Conservation (phyloP, 2,329 filamentous ascomycete genomes). For the Diplodia scrobiculata region DNA sequence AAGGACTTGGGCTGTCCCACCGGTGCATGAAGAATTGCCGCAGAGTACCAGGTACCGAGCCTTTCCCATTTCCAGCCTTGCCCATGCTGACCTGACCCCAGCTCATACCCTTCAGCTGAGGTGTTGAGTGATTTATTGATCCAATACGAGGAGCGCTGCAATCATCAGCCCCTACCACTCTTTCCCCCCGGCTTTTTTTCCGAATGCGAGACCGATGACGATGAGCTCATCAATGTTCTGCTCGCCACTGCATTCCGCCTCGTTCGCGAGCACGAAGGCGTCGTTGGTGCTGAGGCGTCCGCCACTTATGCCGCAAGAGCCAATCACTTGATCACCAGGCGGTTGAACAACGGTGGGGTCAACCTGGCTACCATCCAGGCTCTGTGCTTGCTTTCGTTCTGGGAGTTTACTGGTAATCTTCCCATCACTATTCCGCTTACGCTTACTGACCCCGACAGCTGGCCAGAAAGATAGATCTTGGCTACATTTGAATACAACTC, state of each 20-base stretch:
- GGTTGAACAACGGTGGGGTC: background rate
- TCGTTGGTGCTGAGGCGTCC: background rate
- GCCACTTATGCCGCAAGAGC: background rate
- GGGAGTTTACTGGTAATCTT: slow-evolving; percentile 6
- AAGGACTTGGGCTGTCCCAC: background rate
- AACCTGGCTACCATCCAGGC: slow-evolving; percentile 4
- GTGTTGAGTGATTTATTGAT: background rate
- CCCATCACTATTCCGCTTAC: background rate
- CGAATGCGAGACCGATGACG: background rate
- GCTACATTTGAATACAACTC: background rate
- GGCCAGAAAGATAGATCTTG: slow-evolving; percentile 7
- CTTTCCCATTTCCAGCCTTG: background rate
- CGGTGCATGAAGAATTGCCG: background rate
- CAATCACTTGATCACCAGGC: background rate
- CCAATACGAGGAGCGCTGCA: slow-evolving; percentile 9
- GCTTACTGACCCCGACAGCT: background rate
- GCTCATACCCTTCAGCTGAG: background rate
- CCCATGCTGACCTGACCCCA: background rate
- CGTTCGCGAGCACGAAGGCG: background rate
- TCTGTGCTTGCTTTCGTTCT: slow-evolving; percentile 8
- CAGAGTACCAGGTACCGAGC: background rate
- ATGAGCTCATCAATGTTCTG: background rate
- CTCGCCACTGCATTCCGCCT: background rate
- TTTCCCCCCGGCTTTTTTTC: background rate
- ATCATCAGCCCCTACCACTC: slow-evolving; percentile 9